Base-by-base conservation (phyloP, 768 basidiomycete genomes). In the Rhizopogon sp. region DNA sequence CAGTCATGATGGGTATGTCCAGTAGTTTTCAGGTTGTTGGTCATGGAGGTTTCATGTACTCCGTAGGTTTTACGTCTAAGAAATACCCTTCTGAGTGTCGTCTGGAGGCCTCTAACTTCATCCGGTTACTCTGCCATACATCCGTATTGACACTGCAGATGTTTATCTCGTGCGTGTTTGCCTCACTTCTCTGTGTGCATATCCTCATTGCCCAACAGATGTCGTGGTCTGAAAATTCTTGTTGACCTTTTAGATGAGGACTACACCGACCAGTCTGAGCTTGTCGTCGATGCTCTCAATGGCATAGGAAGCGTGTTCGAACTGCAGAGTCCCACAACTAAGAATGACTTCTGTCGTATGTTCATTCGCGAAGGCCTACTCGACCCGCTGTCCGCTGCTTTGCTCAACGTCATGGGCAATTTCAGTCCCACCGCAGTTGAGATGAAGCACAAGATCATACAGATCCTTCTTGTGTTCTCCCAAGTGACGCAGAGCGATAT, bases 331-430 rank as follows among this genome's bases (percentile, higher is more conserved):
- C 91, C 97, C 7, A 97, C 95, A 3, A 94, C 95, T 10, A 93
- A 97, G 70, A 98, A 97, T 66, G 97, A 98, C 71, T 98, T 98
- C 67, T 98, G 95, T 66, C 83, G 97, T 9, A 95, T 98, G 89
- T 96, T 98, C 74, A 92, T 97, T 41, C 81, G 93, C 5, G 97
- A 98, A 72, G 97, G 97, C 28, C 76, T 99, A 3, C 76, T 97
- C 44, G 95, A 97, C 60, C 96, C 97, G 0, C 74, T 99, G 1
- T 92, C 94, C 1, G 84, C 88, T 2, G 97, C 96, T 2, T 71
- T 99, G 25, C 74, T 96, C 55, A 89, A 92, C 62, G 90, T 98
- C 52, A 91, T 95, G 79, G 80, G 82, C 3, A 86, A 82, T 55
- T 80, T 81, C 9, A 87, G 82, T 50, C 77, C 80, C 22, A 72